These are phyloP conservation scores for Claviceps pusilla DNA, from an alignment of 2,329 filamentous ascomycete genomes.

Conservation along the genomic window DNA sequence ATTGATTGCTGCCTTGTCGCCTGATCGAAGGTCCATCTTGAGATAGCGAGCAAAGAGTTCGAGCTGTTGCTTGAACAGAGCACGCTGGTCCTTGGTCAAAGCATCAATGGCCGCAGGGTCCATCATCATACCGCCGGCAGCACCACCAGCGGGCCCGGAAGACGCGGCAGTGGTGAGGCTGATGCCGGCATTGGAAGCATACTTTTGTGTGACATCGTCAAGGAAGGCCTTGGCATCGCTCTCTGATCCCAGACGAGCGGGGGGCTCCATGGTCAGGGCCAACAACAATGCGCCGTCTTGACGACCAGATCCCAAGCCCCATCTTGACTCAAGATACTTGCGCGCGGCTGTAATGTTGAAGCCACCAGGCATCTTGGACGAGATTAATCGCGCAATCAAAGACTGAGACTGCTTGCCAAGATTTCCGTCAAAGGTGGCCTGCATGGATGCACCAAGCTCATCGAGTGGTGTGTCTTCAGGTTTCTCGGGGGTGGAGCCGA, in stretches of 20 bases:
- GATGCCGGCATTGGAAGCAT: constrained; percentile 70
- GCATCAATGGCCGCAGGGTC: constrained; percentile 94
- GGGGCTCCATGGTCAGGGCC: constrained; percentile 82
- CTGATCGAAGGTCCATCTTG: constrained; percentile 92
- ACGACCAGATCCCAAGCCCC: constrained; percentile 72
- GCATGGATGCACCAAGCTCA: constrained; percentile 88
- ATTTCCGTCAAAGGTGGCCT: constrained; percentile 96
- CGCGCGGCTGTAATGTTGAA: constrained; percentile 96
- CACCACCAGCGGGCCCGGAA: constrained; percentile 56
- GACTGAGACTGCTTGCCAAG: constrained; percentile 93
- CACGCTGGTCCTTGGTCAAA: constrained; percentile 88
- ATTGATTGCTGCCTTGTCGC: constrained; percentile 80
- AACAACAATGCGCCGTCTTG: constrained; percentile 84
- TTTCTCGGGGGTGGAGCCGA: constrained; percentile 94
- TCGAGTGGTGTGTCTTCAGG: constrained; percentile 94
- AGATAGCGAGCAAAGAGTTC: constrained; percentile 90
- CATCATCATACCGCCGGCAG: constrained; percentile 93
- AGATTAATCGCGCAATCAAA: constrained; percentile 84
- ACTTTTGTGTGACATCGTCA: constrained; percentile 78
- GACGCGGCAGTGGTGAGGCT: constrained; percentile 63
- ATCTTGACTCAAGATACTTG: constrained; percentile 88
- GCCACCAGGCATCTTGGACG: constrained; percentile 97
- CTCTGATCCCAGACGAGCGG: constrained; percentile 77
- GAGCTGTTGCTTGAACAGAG: constrained; percentile 94
- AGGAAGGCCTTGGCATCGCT: constrained; percentile 84